Evolutionary conservation across 345 rosid genomes (phyloP).

Genomic region (Heritiera fomes): DNA sequence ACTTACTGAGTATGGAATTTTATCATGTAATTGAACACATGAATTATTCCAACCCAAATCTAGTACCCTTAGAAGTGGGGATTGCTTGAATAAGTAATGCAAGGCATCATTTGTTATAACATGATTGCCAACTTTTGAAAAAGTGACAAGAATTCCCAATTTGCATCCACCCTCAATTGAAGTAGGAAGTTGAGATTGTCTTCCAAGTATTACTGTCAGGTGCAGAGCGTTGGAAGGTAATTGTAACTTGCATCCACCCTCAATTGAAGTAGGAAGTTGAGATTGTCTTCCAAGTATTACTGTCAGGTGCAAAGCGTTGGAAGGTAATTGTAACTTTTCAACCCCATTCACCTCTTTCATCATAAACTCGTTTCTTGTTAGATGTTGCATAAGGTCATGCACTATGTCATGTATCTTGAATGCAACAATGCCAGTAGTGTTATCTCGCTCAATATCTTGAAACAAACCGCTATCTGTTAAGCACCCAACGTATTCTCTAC

Average conservation of each 20-base stretch:
- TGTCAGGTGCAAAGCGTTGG: no score
- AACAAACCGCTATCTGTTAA: background rate
- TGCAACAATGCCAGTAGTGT: background rate
- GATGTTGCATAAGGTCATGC: background rate
- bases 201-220: no score
- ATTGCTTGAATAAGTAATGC: background rate
- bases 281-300: no score
- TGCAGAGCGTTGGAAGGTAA: background rate
- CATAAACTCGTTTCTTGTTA: background rate
- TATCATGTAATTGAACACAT: background rate
- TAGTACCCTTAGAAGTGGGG: background rate
- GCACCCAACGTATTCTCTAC: background rate
- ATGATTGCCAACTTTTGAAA: background rate
- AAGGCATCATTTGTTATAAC: background rate
- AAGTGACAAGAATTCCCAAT: background rate
- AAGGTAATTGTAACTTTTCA: background rate
- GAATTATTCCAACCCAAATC: background rate
- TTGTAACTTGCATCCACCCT: no score
- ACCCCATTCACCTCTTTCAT: background rate
- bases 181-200: background rate
- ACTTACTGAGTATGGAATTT: background rate
- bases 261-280: background rate
- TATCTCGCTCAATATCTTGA: background rate
- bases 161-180: background rate
- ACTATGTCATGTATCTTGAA: conserved; percentile 6